Percentiles rank a stretch among this genome's conserved stretches.
Evolutionary conservation across 2,329 filamentous ascomycete genomes (phyloP).

Genomic region (Ilyonectria mors-panacis): DNA sequence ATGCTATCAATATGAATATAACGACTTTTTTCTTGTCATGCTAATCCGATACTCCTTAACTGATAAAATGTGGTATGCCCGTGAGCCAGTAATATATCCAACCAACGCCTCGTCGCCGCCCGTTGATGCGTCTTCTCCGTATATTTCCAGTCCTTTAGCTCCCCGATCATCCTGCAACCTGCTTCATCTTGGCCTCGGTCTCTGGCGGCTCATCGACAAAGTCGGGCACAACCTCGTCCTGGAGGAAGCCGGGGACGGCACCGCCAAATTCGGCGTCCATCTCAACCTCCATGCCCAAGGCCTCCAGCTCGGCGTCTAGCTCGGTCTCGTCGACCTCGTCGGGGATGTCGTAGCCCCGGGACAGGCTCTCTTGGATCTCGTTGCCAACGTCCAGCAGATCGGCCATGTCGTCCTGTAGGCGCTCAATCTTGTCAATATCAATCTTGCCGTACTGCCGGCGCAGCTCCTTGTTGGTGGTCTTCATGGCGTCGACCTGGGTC

Average conservation of each 20-base stretch:
- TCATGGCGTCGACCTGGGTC: conserved; percentile 98
- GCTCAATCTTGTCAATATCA: conserved; percentile 97
- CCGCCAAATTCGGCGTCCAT: conserved; percentile 78
- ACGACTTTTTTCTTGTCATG: conserved; percentile 15
- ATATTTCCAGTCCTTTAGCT: not conserved
- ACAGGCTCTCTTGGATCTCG: conserved; percentile 96
- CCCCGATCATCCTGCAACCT: conserved; percentile 74
- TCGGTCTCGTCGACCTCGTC: conserved; percentile 98
- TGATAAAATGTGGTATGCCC: conserved; percentile 35
- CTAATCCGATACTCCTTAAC: conserved; percentile 18
- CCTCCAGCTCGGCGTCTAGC: conserved; percentile 95
- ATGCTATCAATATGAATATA: conserved; percentile 23
- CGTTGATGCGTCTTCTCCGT: not conserved
- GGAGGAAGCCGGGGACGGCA: conserved; percentile 86
- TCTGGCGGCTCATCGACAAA: conserved; percentile 95
- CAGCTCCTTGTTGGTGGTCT: conserved; percentile 94
- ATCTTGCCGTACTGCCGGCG: conserved; percentile 97
- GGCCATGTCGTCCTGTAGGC: conserved; percentile 98
- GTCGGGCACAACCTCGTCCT: conserved; percentile 87
- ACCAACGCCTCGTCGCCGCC: conserved; percentile 43
- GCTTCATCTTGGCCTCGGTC: conserved; percentile 82
- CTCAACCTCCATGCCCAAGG: conserved; percentile 93
- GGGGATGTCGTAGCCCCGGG: conserved; percentile 91
- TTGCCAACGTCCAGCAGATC: conserved; percentile 98
- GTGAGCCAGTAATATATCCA: conserved; percentile 33